Evolutionary conservation across 2,329 filamentous ascomycete genomes (phyloP).

Genomic region (Trichoderma asperellum): DNA sequence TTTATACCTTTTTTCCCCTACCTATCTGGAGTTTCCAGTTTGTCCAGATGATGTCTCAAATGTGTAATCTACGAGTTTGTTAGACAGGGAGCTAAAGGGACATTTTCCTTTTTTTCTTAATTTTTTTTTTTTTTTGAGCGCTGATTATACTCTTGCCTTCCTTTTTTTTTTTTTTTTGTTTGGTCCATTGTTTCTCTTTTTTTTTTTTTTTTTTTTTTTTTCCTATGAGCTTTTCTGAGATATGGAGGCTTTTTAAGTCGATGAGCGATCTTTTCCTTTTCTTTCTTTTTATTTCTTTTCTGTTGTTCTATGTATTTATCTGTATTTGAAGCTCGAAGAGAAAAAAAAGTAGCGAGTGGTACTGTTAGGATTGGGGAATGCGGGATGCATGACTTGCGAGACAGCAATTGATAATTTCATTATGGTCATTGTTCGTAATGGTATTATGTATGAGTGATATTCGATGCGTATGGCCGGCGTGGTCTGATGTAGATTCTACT

Average conservation of each 20-base stretch:
- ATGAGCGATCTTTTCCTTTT: conserved; percentile 2
- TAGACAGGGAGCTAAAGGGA: neutral
- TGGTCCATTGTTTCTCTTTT: too few species aligned
- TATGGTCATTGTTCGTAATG: neutral
- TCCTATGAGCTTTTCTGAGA: neutral
- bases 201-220: neutral
- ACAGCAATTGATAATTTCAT: conserved; percentile 22
- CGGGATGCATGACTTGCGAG: conserved; percentile 19
- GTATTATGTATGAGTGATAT: neutral
- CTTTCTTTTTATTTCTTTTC: neutral
- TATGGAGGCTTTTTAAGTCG: neutral
- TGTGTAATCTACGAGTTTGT: conserved; percentile 19
- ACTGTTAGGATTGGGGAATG: conserved; percentile 2
- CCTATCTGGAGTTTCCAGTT: neutral
- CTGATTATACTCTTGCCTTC: neutral
- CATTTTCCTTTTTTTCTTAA: neutral
- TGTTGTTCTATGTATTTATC: neutral
- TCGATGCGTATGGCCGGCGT: neutral
- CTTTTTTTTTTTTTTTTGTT: neutral
- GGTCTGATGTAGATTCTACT: neutral
- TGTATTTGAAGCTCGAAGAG: neutral
- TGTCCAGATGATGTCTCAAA: conserved; percentile 4
- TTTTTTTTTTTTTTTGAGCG: conserved; percentile 11
- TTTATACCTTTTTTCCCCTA: neutral
- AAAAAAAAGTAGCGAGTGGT: neutral